Evolutionary conservation across 2,329 filamentous ascomycete genomes (phyloP).

Genomic region (Nigrospora osmanthi): DNA sequence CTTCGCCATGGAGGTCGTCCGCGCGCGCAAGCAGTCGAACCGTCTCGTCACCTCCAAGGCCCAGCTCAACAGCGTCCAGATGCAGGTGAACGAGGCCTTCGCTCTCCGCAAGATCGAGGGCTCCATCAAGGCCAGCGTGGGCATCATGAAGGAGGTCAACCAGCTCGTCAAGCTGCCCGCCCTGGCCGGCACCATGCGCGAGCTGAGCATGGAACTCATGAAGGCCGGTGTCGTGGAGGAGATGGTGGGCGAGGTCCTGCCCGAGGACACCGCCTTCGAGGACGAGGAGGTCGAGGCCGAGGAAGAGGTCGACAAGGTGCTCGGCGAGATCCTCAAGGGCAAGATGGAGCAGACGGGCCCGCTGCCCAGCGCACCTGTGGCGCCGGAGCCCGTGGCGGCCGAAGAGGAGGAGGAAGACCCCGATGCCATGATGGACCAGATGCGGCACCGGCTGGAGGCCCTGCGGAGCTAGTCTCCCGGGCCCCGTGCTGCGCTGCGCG

Average conservation of each 20-base stretch:
- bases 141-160: conserved; percentile 97
- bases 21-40: conserved; percentile 65
- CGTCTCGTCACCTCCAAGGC: conserved; percentile 82
- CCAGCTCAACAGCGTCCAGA: conserved; percentile 84
- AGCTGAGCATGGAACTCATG: conserved; percentile 79
- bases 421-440: conserved; percentile 87
- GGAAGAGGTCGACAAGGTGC: conserved; percentile 82
- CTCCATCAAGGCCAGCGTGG: conserved; percentile 75
- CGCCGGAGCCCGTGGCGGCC: conserved; percentile 43
- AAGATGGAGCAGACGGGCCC: conserved; percentile 59
- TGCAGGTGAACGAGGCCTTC: conserved; percentile 97
- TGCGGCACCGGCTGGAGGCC: conserved; percentile 85
- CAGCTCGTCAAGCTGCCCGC: conserved; percentile 76
- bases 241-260: conserved; percentile 83
- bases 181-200: conserved; percentile 81
- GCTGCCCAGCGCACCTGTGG: conserved; percentile 46
- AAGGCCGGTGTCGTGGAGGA: conserved; percentile 97
- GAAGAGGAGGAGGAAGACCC: conserved; percentile 77
- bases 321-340: conserved; percentile 85
- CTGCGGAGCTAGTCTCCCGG: conserved; percentile 61
- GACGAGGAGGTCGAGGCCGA: conserved; percentile 70
- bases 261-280: conserved; percentile 62
- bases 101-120: conserved; percentile 93
- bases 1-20: conserved; percentile 82
- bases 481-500: no score